Base-by-base conservation (phyloP, 345 rosid genomes). In the Litchi chinensis region DNA sequence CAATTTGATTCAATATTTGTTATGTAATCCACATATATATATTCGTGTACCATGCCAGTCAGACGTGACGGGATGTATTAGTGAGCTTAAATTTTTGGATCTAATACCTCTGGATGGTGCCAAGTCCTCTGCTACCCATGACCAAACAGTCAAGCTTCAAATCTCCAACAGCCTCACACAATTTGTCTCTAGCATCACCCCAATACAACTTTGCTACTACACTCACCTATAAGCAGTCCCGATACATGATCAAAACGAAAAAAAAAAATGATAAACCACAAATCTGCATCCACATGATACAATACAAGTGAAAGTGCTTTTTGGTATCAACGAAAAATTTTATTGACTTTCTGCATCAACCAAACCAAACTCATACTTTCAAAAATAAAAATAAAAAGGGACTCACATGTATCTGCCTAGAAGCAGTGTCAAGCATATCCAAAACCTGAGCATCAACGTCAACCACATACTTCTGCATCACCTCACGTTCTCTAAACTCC, bases 51-150 rank as follows among this genome's bases (percentile, higher is more conserved):
- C 37, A 32, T 1, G 37, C 37, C 37, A 32, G 37, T 32, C 37
- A 32, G 37, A 32, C 2, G 37, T 32, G 37, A 32, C 3, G 37
- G 37, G 37, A 32, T 32, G 37, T 32, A 32, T 32, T 32, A 32
- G 37, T 32, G 37, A 32, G 37, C 37, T 32, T 32, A 32, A 32
- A 32, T 3, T 32, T 32, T 2, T 32, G 37, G 37, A 3, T 32
- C 37, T 0, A 32, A 16, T 83, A 95, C 98, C 98, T 89, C 77
- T 86, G 87, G 68, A 95, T 87, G 78, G 86, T 79, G 81, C 98
- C 98, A 67, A 92, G 95, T 63, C 98, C 98, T 76, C 98, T 87
- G 89, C 94, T 95, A 19, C 98, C 98, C 90, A 93, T 88, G 69
- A 89, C 93, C 83, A 95, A 52, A 60, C 87, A 90, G 74, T 90